A percentile compares a stretch with the other conserved stretches of the same genome.
Conservation (phyloP, 2,329 filamentous ascomycete species). For the Lecanoromycetidae sp. region DNA sequence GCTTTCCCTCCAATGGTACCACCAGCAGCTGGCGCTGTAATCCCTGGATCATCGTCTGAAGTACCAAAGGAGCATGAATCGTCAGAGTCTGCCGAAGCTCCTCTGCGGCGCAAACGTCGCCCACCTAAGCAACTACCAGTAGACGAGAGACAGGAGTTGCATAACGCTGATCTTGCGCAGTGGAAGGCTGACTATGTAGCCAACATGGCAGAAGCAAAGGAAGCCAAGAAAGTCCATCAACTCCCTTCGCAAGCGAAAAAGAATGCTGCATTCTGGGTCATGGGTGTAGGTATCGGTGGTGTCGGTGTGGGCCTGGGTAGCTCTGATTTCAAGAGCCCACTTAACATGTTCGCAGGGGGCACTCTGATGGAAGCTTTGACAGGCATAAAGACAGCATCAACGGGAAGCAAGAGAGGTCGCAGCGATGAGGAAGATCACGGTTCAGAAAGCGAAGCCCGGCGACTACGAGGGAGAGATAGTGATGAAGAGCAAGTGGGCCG, state of each 20-base stretch:
- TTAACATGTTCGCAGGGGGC: constrained; percentile 48
- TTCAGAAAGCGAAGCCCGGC: constrained; percentile 23
- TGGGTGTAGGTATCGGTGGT: constrained; percentile 44
- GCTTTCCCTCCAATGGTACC: constrained; percentile 16
- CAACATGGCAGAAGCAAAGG: constrained; percentile 45
- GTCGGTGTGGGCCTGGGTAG: constrained; percentile 38
- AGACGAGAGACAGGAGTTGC: constrained; percentile 41
- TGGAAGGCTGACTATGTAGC: constrained; percentile 48
- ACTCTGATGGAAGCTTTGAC: constrained; percentile 39
- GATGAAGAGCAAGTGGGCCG: constrained; percentile 29
- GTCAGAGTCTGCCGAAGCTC: constrained; percentile 30
- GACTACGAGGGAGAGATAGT: constrained; percentile 28
- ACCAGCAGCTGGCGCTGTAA: constrained; percentile 17
- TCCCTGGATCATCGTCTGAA: constrained; percentile 16
- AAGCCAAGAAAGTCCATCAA: constrained; percentile 34
- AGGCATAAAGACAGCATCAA: constrained; percentile 21
- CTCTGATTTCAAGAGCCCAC: constrained; percentile 34
- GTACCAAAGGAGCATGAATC: constrained; percentile 24
- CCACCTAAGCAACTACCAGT: constrained; percentile 31
- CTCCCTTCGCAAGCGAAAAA: constrained; percentile 42
- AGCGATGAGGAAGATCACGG: constrained; percentile 21
- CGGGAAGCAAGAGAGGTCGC: constrained; percentile 23
- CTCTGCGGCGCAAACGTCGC: constrained; percentile 29
- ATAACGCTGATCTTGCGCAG: constrained; percentile 42
- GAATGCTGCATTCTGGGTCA: constrained; percentile 51